Evolutionary conservation across 306 rosid genomes (phyloP).

Genomic region (Prunus mira): DNA sequence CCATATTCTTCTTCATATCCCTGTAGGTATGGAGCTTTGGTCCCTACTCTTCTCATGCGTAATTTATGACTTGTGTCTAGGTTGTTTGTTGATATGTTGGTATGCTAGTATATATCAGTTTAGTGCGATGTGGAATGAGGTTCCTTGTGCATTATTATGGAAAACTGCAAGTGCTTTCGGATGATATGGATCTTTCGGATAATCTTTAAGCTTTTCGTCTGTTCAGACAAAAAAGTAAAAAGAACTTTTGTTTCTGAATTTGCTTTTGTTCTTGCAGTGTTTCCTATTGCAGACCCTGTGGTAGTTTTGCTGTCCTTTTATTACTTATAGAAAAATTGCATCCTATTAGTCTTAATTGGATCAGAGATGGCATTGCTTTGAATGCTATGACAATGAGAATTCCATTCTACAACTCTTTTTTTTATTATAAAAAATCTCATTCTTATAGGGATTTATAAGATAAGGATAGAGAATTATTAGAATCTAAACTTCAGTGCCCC

Average conservation of each 20-base stretch:
- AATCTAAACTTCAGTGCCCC: neutral
- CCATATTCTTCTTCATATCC: conserved; percentile 20
- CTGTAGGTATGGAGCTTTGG: conserved; percentile 26
- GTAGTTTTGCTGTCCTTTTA: neutral
- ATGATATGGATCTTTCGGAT: neutral
- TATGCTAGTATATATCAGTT: neutral
- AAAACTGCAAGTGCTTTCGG: neutral
- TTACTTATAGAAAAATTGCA: neutral
- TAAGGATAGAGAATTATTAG: neutral
- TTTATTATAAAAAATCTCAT: neutral
- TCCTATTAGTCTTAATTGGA: neutral
- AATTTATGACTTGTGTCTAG: neutral
- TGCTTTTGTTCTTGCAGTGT: neutral
- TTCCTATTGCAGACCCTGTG: neutral
- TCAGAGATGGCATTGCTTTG: neutral
- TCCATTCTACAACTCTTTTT: neutral
- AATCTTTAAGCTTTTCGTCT: neutral
- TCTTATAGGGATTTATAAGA: neutral
- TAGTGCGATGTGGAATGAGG: neutral
- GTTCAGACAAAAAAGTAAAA: neutral
- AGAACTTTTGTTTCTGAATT: neutral
- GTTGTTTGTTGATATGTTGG: neutral
- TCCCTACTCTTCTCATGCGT: conserved; percentile 5
- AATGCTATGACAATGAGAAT: neutral
- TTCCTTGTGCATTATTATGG: neutral